Percentiles rank a stretch among this genome's conserved stretches.
Evolutionary conservation across 208 protist species (phyloP).

Genomic region (Leishmania guyanensis): DNA sequence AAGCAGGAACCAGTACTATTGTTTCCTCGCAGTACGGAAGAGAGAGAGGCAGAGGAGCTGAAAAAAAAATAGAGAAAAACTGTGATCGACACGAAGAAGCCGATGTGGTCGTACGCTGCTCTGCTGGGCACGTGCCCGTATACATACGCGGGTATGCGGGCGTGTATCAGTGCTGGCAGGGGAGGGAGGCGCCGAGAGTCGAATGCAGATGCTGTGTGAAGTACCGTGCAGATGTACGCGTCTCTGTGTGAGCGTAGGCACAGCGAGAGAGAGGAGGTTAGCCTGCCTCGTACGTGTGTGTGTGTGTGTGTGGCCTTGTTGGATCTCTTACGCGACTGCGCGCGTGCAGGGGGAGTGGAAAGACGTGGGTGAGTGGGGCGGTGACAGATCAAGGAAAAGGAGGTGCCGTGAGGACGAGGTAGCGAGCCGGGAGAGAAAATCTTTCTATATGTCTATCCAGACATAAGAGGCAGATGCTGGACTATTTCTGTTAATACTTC

Average conservation of each 20-base stretch:
- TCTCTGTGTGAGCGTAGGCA: neutral
- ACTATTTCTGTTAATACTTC: neutral
- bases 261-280: neutral
- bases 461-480: neutral
- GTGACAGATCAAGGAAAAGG: neutral
- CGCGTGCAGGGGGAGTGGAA: neutral
- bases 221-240: neutral
- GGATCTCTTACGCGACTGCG: neutral
- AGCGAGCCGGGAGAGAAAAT: neutral
- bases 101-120: neutral
- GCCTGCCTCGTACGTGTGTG: neutral
- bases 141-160: neutral
- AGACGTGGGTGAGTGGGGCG: neutral
- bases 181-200: neutral
- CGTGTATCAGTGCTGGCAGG: neutral
- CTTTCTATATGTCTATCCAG: neutral
- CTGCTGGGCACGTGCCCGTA: neutral
- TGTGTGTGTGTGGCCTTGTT: constrained; percentile 5
- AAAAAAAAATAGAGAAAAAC: neutral
- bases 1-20: neutral
- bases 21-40: neutral
- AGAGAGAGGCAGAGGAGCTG: neutral
- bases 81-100: neutral
- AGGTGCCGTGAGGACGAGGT: neutral
- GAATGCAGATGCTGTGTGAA: neutral